Percentiles rank a stretch among this genome's conserved stretches.
Evolutionary conservation across 345 rosid species (phyloP).

Genomic region (Arabis hirsuta): DNA sequence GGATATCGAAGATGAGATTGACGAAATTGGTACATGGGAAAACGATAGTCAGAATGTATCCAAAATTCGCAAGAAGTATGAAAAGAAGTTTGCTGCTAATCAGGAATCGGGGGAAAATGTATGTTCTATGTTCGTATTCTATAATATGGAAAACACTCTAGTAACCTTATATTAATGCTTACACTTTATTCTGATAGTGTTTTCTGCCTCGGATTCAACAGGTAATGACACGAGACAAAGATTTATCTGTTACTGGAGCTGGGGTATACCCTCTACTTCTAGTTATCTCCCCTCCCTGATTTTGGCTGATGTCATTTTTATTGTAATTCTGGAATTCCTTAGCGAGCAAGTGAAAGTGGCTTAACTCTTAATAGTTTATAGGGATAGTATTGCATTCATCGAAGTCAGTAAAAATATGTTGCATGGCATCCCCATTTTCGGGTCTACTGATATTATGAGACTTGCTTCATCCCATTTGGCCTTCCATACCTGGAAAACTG

Average conservation of each 20-base stretch:
- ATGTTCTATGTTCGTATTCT: slow-evolving; percentile 32
- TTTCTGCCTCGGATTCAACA: slow-evolving; percentile 45
- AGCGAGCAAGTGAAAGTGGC: slow-evolving; percentile 16
- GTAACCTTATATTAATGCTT: background rate
- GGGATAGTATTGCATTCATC: slow-evolving; percentile 24
- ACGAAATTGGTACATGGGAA: slow-evolving; percentile 77
- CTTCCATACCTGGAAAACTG: slow-evolving; percentile 12
- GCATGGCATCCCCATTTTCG: slow-evolving; percentile 14
- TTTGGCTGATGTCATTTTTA: slow-evolving; percentile 28
- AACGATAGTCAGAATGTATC: slow-evolving; percentile 67
- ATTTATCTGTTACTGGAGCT: slow-evolving; percentile 87
- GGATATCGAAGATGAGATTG: slow-evolving; percentile 73
- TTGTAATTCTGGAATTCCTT: slow-evolving; percentile 18
- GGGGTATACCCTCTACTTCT: slow-evolving; percentile 67
- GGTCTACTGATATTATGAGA: slow-evolving; percentile 11
- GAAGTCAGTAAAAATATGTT: background rate
- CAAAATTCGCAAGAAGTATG: slow-evolving; percentile 93
- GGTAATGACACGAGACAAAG: slow-evolving; percentile 77
- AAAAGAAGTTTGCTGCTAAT: slow-evolving; percentile 82
- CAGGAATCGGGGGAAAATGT: slow-evolving; percentile 69
- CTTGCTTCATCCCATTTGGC: slow-evolving; percentile 23
- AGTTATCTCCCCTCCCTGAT: slow-evolving; percentile 10
- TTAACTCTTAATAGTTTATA: slow-evolving; percentile 16
- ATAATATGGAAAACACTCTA: slow-evolving; percentile 29
- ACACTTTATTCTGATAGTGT: slow-evolving; percentile 29